Base-by-base conservation (phyloP, 306 rosid genomes). In the Arachis stenosperma region DNA sequence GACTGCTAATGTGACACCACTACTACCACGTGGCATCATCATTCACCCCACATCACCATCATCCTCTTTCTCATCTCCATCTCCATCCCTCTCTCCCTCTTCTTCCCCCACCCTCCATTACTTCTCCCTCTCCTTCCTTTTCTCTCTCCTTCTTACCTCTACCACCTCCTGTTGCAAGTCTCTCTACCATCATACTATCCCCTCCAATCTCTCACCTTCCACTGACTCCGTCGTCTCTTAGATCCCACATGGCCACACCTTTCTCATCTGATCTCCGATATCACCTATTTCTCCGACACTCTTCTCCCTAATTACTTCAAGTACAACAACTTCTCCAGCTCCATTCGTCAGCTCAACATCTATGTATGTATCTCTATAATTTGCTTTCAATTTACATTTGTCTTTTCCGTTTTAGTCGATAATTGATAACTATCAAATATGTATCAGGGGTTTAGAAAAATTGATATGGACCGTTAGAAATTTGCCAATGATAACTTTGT, bases 401-500 rank as follows among this genome's bases (percentile, higher is more conserved):
- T 22, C 1, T 22, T 22, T 22, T 22, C 27, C 1, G 1, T 22
- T 22, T 22, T 22, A 22, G 1, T 22, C 27, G 27, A 1, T 22
- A 22, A 22, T 33, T 55, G 46, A 53, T 71, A 68, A 61, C 75
- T 48, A 69, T 65, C 53, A 27, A 54, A 51, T 22, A 33, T 70
- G 27, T 84, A 72, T 33, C 86, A 91, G 99, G 98, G 99, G n/a
- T 94, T 94, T 72, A 79, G 97, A 86, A 95, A 95, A 83, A 74
- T 78, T 67, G 96, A 95, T 82, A 59, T 91, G 7, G 98, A 95
- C 78, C 69, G 81, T 79, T 95, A 92, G 96, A 91, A 90, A 67
- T 95, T 91, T 78, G 90, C 97, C 39, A 90, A 80, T 64, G 93
- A 95, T 6, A 86, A 89, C 58, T 95, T 95, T 61, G 39, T 90